Base-by-base conservation (phyloP, 83 land plant species). In the Thuja plicata region DNA sequence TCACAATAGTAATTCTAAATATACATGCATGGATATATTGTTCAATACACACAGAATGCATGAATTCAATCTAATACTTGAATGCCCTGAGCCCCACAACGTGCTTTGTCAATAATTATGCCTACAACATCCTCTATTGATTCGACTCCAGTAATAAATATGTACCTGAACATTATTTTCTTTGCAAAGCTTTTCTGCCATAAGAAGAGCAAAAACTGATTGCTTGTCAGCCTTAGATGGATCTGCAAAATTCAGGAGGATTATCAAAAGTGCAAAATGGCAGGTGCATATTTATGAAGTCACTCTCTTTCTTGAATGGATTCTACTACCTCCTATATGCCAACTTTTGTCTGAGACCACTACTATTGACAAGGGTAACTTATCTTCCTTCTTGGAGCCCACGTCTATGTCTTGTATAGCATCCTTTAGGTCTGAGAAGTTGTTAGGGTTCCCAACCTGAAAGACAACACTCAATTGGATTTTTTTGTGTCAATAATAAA, bases 391-490 rank as follows among this genome's bases (percentile, higher is more conserved):
- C 81, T 92, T 94, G 71, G 90, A 55, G 43, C 91, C 83, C 5
- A 43, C 90, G 45, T 84, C 88, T 50, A 94, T 91, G 35, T 92
- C 93, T 55, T 90, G 62, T 70, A 97, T 92, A 21, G 97, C 92
- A 86, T 95, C 92, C 89, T 87, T 91, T 89, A 97, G 88, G 62
- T 93, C 92, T 24, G 94, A 93, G 88, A 93, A 94, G 78, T 93
- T 90, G 96, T 95, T 89, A 1, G 99, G 98, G 88, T 94, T 97
- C 34, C 99, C 98, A 87, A 93, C 88, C 99, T 97, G 89, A 88
- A 81, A 35, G 7, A 82, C 8, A 78, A 78, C 2, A 34, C 12
- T 74, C 38, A 34, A 74, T 34, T 11, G 38, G 6, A 78, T 13
- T 38, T 19, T 12, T 16, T 34, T 13, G 35, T 35, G 40, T 34